These are phyloP conservation scores for Ophiostoma himal-ulmi DNA, from an alignment of 2,329 filamentous ascomycete genomes.

Conservation along the genomic window DNA sequence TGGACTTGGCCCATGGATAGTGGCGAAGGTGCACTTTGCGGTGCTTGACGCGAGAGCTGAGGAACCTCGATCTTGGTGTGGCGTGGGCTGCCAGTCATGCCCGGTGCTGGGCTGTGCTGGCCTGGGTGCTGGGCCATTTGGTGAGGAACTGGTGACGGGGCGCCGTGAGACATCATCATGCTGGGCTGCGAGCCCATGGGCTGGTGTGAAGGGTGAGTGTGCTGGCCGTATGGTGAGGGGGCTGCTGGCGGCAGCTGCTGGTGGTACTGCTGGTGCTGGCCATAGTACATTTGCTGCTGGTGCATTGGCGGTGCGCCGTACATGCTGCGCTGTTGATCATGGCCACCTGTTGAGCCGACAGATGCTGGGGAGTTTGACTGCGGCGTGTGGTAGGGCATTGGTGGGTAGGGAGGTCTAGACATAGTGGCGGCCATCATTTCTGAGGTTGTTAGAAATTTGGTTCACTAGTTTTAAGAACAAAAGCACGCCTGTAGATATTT, in stretches of 20 bases:
- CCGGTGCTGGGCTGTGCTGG: slow-evolving; percentile 50
- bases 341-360: slow-evolving; percentile 79
- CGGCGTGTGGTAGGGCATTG: slow-evolving; percentile 85
- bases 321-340: slow-evolving; percentile 83
- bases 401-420: slow-evolving; percentile 77
- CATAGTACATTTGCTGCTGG: slow-evolving; percentile 74
- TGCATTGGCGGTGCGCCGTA: slow-evolving; percentile 76
- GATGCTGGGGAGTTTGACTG: slow-evolving; percentile 93
- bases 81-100: slow-evolving; percentile 57
- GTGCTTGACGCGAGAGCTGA: slow-evolving; percentile 54
- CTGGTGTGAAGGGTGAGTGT: slow-evolving; percentile 49
- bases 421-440: slow-evolving; percentile 63
- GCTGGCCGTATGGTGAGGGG: slow-evolving; percentile 57
- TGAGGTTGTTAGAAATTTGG: slow-evolving; percentile 28
- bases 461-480: too few species aligned
- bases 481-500: not conserved
- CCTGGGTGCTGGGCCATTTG: slow-evolving; percentile 55
- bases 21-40: slow-evolving; percentile 23
- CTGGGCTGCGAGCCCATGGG: slow-evolving; percentile 59
- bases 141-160: slow-evolving; percentile 42
- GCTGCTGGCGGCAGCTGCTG: slow-evolving; percentile 59
- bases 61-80: slow-evolving; percentile 59
- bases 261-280: slow-evolving; percentile 56
- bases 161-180: slow-evolving; percentile 61
- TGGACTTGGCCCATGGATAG: slow-evolving; percentile 27